Conservation (phyloP, 139 green algal genomes). For the Auxenochlorella protothecoides region DNA sequence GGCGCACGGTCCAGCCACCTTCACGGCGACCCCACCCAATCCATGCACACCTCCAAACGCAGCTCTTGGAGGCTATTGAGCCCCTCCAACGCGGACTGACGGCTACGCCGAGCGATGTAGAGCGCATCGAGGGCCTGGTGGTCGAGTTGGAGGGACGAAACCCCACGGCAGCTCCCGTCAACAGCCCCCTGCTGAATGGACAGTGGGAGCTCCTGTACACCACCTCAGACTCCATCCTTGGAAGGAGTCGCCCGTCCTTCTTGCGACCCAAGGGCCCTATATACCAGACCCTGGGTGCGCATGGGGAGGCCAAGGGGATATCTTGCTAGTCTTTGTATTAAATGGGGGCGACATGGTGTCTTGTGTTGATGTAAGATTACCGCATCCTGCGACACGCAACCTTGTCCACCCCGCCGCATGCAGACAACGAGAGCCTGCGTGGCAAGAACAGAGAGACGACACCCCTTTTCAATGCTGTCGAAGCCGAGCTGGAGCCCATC, state of each 20-base stretch:
- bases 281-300: constrained; percentile 64
- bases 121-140: constrained; percentile 43
- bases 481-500: constrained; percentile 57
- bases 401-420: background rate
- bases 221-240: constrained; percentile 67
- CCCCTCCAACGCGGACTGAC: constrained; percentile 38
- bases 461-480: constrained; percentile 76
- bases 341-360: too few relatives aligned
- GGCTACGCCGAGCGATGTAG: constrained; percentile 36
- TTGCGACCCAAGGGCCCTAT: constrained; percentile 71
- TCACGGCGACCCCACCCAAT: too few relatives aligned
- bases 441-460: constrained; percentile 66
- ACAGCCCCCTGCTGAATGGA: constrained; percentile 37
- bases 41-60: background rate
- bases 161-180: constrained; percentile 50
- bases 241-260: constrained; percentile 42
- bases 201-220: constrained; percentile 89
- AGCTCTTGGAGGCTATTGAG: constrained; percentile 50
- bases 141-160: constrained; percentile 56
- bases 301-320: too few relatives aligned
- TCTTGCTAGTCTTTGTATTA: too few relatives aligned
- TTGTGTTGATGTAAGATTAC: too few relatives aligned
- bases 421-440: constrained; percentile 49
- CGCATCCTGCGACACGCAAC: too few relatives aligned
- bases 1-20: too few relatives aligned